phyloP scores from a whole-genome alignment of 2,329 filamentous ascomycete species.

The Cryphonectria nitschkei region DNA sequence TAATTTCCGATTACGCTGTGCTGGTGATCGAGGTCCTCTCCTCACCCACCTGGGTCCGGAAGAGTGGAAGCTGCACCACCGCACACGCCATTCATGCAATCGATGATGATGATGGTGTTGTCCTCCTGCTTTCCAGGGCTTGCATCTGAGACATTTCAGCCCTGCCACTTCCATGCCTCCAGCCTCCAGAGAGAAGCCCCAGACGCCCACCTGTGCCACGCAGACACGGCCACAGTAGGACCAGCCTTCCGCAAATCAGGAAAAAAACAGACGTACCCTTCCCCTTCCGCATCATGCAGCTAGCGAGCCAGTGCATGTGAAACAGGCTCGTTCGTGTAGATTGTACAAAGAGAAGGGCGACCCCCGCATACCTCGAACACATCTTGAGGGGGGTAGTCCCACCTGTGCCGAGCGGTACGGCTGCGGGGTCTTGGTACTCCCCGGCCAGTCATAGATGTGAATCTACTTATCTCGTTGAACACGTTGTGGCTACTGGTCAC shows the following conservation, averaged over 20 bases:
- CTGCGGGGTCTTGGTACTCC: neutral
- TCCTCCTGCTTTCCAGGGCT: neutral
- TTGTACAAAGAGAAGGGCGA: neutral
- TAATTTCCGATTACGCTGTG: neutral
- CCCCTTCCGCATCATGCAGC: neutral
- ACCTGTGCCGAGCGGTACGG: neutral
- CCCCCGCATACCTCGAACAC: neutral
- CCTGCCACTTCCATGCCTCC: neutral
- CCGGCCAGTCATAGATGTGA: neutral
- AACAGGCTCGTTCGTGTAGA: neutral
- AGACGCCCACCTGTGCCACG: neutral
- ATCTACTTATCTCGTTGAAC: neutral
- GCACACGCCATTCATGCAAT: neutral
- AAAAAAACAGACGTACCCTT: neutral
- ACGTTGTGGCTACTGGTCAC: neutral
- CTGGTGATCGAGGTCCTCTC: neutral
- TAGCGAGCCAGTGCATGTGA: neutral
- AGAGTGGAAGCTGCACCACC: neutral
- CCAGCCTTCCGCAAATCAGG: neutral
- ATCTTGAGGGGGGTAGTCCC: neutral
- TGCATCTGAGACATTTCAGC: conserved; percentile 4
- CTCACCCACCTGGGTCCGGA: neutral
- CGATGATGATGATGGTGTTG: neutral
- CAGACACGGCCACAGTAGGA: neutral
- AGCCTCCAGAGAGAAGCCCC: neutral